phyloP scores from a whole-genome alignment of 805 yeast genomes.

The Komagataella pseudopastoris region DNA sequence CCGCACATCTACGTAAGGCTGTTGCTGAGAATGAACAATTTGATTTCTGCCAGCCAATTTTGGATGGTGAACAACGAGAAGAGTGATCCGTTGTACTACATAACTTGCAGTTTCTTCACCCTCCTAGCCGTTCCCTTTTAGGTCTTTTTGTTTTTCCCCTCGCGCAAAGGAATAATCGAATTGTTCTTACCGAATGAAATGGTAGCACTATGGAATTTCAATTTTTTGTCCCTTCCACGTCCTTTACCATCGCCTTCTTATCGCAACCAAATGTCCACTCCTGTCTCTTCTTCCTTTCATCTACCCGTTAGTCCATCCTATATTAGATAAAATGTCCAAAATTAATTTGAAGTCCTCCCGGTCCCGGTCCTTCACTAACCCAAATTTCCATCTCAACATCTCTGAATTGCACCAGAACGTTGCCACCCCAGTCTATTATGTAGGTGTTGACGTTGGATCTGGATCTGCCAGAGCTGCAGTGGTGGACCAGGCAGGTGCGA shows the following conservation, averaged over 20 bases:
- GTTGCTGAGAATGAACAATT: constrained; percentile 80
- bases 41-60: constrained; percentile 75
- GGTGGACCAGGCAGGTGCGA: constrained; percentile 72
- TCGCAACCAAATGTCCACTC: not conserved
- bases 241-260: not conserved
- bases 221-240: not conserved
- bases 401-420: constrained; percentile 11
- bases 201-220: not conserved
- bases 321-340: not conserved
- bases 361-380: constrained; percentile 13
- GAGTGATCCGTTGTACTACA: constrained; percentile 1
- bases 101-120: not conserved
- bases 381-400: constrained; percentile 19
- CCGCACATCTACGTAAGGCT: constrained; percentile 73
- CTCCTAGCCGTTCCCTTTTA: not conserved
- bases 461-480: constrained; percentile 95
- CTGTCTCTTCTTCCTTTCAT: not conserved
- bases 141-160: not conserved
- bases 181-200: not conserved
- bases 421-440: constrained; percentile 17
- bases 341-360: not conserved
- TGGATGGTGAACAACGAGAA: constrained; percentile 8
- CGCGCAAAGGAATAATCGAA: not conserved
- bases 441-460: constrained; percentile 59
- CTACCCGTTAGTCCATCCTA: not conserved